phyloP scores from a whole-genome alignment of 2,329 filamentous ascomycete genomes.

The Aspergillus uvarum region DNA sequence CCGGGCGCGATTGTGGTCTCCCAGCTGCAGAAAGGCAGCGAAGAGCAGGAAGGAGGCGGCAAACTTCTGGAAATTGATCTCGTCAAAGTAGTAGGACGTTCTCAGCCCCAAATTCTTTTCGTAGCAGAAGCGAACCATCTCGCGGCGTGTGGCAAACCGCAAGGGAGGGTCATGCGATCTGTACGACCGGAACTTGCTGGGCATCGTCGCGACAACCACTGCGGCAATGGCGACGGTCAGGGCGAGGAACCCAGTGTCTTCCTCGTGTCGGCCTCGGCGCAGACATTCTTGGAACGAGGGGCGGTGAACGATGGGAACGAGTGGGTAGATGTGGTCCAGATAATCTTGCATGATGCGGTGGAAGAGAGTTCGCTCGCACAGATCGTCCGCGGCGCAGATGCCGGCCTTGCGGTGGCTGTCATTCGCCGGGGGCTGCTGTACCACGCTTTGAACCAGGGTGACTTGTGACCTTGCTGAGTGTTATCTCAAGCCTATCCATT shows the following conservation, averaged over 20 bases:
- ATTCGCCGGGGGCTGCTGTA: neutral
- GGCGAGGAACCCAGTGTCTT: conserved; percentile 12
- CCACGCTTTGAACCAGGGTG: neutral
- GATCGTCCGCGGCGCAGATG: conserved; percentile 8
- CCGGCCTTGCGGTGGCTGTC: neutral
- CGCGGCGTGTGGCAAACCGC: conserved; percentile 11
- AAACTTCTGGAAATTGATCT: conserved; percentile 37
- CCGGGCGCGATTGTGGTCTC: conserved; percentile 36
- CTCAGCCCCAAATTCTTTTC: conserved; percentile 10
- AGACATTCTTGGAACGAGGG: conserved; percentile 15
- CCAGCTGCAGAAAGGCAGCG: conserved; percentile 36
- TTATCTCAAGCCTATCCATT: too few relatives aligned
- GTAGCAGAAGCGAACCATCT: conserved; percentile 16
- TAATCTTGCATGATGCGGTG: conserved; percentile 18
- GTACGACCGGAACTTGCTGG: conserved; percentile 13
- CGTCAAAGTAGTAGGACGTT: conserved; percentile 17
- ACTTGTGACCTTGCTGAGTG: neutral
- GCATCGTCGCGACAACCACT: conserved; percentile 17
- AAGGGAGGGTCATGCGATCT: conserved; percentile 2
- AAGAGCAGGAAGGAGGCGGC: conserved; percentile 35
- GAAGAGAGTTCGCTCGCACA: conserved; percentile 16
- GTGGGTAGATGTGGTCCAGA: conserved; percentile 14
- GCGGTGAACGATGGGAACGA: conserved; percentile 18
- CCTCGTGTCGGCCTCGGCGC: conserved; percentile 3
- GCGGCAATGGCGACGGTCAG: conserved; percentile 12